phyloP scores from a whole-genome alignment of 1,284 basidiomycete genomes.

The Calocybe gambosa region DNA sequence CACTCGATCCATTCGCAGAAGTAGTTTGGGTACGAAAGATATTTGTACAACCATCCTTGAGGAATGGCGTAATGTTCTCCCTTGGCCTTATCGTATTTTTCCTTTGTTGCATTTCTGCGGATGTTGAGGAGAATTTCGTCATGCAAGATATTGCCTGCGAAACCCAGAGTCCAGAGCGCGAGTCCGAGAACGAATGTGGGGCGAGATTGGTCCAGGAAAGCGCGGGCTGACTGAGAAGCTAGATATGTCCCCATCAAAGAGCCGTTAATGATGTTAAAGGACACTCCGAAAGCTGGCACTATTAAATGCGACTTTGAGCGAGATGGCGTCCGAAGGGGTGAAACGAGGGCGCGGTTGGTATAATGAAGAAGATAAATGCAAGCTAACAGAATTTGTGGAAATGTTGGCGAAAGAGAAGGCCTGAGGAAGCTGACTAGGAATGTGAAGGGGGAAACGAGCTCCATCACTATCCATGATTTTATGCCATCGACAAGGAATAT shows the following conservation, averaged over 20 bases:
- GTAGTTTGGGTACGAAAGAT: constrained; percentile 91
- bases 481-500: constrained; percentile 42
- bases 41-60: constrained; percentile 70
- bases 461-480: constrained; percentile 81
- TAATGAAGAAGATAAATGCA: constrained; percentile 74
- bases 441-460: constrained; percentile 68
- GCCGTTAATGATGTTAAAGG: constrained; percentile 76
- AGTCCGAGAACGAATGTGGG: constrained; percentile 59
- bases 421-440: constrained; percentile 48
- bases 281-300: constrained; percentile 51
- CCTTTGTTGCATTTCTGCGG: constrained; percentile 33
- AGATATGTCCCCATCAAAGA: constrained; percentile 66
- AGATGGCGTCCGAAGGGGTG: constrained; percentile 77
- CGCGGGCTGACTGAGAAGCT: constrained; percentile 42
- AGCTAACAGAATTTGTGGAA: constrained; percentile 50
- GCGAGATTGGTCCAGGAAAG: constrained; percentile 24
- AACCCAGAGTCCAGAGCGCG: constrained; percentile 61
- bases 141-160: constrained; percentile 78
- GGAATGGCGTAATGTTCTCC: constrained; percentile 75
- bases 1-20: constrained; percentile 90
- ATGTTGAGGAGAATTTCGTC: constrained; percentile 82
- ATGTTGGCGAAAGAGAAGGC: constrained; percentile 32
- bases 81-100: constrained; percentile 10
- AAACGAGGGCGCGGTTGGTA: constrained; percentile 75
- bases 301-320: constrained; percentile 72